Base-by-base conservation (phyloP, 148 eudicot species). In the Rhododendron kiyosumense region DNA sequence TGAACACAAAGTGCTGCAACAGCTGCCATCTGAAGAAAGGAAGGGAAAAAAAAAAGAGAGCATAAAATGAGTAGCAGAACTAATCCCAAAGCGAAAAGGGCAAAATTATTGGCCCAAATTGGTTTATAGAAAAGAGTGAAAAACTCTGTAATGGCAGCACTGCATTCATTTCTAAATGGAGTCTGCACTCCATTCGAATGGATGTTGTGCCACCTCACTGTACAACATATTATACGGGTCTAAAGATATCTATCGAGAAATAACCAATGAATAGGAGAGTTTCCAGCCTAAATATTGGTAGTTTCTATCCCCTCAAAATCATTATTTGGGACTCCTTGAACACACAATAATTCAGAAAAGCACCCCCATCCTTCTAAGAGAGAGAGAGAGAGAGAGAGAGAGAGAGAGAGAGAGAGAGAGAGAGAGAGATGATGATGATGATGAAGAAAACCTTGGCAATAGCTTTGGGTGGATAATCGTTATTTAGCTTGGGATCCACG, bases 1-100 rank as follows among this genome's bases (percentile, higher is more conserved):
- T 96, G 99, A 79, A 96, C 98, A 84, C 99, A 96, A 15, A 96
- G 92, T 80, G 98, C 99, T 28, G 98, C 99, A 73, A 96, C 98
- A 77, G 99, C 99, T 88, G 96, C 98, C 95, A 96, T 90, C 98
- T 95, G 96, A 36, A 82, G 32, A 45, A 38, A 9, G 15, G 48
- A 65, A 81, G 22, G 15, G 6, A 0, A 34, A 8, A 30, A 36
- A 48, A 76, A 34, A 3, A 22, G 4, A 24, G 7, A 22, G 14
- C 36, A 18, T 41, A 14, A 52, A 22, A 2, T 30, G 76, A 10
- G 30, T 71, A 71, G 7, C 38, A 30, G 38, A 71, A 30, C 32
- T 14, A 71, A 32, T 71, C 8, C 38, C 41, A 32, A 71, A 10
- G 15, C 0, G 17, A 67, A 10, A n/a, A 67, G 34, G 32, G 32